Base-by-base conservation (phyloP, 148 eudicot species). In the Rhododendron ovatum region DNA sequence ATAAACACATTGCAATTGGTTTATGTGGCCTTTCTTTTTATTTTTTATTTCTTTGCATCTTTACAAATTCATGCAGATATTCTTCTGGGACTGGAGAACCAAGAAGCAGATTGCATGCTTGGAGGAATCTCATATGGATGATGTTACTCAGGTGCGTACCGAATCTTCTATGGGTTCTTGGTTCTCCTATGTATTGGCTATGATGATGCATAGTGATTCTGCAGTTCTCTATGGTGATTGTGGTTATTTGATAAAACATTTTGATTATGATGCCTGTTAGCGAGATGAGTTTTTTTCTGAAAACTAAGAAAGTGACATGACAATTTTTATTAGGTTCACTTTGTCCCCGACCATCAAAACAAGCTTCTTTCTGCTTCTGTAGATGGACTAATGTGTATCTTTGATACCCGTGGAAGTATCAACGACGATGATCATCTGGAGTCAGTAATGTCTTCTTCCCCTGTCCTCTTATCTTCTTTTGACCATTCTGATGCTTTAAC, bases 101-200 rank as follows among this genome's bases (percentile, higher is more conserved):
- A 91, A 77, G 88, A 93, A 91, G 90, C 98, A 95, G 90, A 93
- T 93, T 80, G 99, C 96, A n/a, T 93, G 98, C 89, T 85, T 97
- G 89, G 98, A 93, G 88, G 99, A 97, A 84, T 95, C 95, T 86
- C 99, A 97, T 83, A 94, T 92, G 88, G 99, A 97, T 75, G 99
- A 97, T 90, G 98, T 97, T 84, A 95, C 98, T 82, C 99, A 97
- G 96, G 99, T 97, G 75, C 48, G 26, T 41, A 20, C 63, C 10
- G 15, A 61, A 18, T 82, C 22, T 71, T 24, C 7, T 13, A 55
- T 82, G 47, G 5, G 80, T 41, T 71, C 28, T 28, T 71, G 65
- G 13, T 11, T 84, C 30, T 10, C 65, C 85, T 30, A 45, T 28
- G 43, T 7, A 71, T 71, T 47, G 20, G 22, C 15, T 37, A 26